Percentiles rank a stretch among this genome's conserved stretches.
Evolutionary conservation across 495 filamentous ascomycete genomes (phyloP).

Genomic region (Bathelium albidoporum): DNA sequence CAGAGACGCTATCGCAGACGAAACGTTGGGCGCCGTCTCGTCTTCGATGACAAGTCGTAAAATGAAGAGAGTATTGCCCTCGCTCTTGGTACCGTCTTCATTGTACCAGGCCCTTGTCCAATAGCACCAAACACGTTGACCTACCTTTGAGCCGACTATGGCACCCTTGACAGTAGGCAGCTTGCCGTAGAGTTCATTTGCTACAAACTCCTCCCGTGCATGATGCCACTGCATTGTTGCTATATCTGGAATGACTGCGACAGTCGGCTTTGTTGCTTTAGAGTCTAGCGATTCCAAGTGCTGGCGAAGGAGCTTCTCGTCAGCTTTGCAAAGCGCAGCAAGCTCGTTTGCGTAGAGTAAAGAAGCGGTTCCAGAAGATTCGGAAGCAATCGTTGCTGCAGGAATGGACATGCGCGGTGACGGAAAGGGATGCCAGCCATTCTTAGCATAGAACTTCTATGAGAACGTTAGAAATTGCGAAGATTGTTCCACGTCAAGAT

Average conservation of each 20-base stretch:
- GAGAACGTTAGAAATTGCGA: not conserved
- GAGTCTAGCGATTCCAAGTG: constrained; percentile 28
- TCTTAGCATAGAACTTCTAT: constrained; percentile 65
- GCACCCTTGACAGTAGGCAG: constrained; percentile 59
- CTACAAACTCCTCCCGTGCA: constrained; percentile 75
- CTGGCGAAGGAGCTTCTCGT: constrained; percentile 41
- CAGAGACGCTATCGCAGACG: constrained; percentile 35
- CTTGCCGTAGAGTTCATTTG: constrained; percentile 40
- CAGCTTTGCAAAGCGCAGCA: constrained; percentile 43
- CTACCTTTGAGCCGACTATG: constrained; percentile 41
- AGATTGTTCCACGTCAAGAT: not conserved
- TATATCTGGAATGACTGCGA: constrained; percentile 65
- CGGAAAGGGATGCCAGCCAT: constrained; percentile 67
- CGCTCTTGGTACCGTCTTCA: constrained; percentile 17
- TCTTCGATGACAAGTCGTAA: constrained; percentile 68
- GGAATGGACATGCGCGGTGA: constrained; percentile 61
- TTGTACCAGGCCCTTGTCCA: constrained; percentile 69
- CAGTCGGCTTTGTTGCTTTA: constrained; percentile 24
- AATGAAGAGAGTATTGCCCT: constrained; percentile 66
- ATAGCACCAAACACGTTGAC: constrained; percentile 59
- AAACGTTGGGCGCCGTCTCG: constrained; percentile 30
- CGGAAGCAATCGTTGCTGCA: constrained; percentile 28
- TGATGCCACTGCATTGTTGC: constrained; percentile 77
- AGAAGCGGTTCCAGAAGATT: constrained; percentile 21
- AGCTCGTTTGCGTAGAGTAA: constrained; percentile 40